Percentiles rank a stretch among this genome's conserved stretches.
These are phyloP conservation scores for Colletotrichum siamense DNA, from an alignment of 2,329 filamentous ascomycete species.

Conservation along the genomic window DNA sequence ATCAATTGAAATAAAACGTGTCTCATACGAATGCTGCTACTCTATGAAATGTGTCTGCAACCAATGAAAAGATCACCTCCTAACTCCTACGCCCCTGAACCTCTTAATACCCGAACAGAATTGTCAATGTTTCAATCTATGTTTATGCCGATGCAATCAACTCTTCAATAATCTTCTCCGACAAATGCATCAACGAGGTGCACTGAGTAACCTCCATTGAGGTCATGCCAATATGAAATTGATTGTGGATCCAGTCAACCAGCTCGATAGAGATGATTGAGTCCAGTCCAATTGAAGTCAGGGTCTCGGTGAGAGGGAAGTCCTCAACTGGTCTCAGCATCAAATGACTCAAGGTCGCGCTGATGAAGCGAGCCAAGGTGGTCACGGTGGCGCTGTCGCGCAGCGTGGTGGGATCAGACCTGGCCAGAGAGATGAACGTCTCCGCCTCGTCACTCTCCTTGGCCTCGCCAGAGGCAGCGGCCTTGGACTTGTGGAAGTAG, in stretches of 20 bases:
- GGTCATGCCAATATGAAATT: background rate
- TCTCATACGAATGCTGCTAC: background rate
- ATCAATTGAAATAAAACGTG: background rate
- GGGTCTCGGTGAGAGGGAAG: background rate
- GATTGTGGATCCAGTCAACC: slow-evolving; percentile 15
- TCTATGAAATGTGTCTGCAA: background rate
- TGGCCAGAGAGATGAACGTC: background rate
- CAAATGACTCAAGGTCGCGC: background rate
- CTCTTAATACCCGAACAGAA: background rate
- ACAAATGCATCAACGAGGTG: background rate
- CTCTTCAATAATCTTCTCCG: slow-evolving; percentile 1
- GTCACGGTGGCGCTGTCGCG: background rate
- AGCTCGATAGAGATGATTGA: slow-evolving; percentile 15
- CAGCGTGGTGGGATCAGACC: background rate
- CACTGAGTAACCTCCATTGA: slow-evolving; percentile 12
- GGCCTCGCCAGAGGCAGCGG: background rate
- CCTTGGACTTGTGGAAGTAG: background rate
- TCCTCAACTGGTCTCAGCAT: slow-evolving; percentile 1
- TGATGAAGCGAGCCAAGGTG: background rate
- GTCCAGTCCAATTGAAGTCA: slow-evolving; percentile 4
- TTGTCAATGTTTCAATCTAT: background rate
- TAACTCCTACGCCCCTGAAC: background rate
- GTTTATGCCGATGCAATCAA: background rate
- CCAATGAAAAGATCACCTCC: background rate
- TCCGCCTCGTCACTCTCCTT: background rate